A percentile compares a stretch with the other conserved stretches of the same genome.
phyloP scores from a whole-genome alignment of 2,329 filamentous ascomycete genomes.

The Orbilia ellipsospora region DNA sequence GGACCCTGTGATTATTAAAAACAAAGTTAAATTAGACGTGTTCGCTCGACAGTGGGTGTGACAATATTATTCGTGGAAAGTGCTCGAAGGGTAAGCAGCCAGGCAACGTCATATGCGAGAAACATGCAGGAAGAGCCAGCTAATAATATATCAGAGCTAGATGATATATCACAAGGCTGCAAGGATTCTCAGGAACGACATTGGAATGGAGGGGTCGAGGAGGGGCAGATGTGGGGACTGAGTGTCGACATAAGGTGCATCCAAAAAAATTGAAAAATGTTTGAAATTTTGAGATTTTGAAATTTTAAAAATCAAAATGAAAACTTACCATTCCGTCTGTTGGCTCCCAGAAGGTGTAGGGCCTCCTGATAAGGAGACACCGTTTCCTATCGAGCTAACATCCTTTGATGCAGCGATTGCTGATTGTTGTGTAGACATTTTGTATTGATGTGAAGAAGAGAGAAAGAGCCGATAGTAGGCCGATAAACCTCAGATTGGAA shows the following conservation, averaged over 20 bases:
- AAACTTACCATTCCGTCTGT: conserved; percentile 48
- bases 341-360: conserved; percentile 36
- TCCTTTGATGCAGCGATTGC: conserved; percentile 47
- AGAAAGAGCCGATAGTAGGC: conserved; percentile 24
- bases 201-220: conserved; percentile 49
- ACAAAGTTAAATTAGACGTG: conserved; percentile 29
- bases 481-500: conserved; percentile 7
- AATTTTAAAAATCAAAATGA: neutral
- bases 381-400: conserved; percentile 46
- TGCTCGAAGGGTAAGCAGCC: neutral
- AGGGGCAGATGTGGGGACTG: conserved; percentile 25
- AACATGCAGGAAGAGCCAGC: conserved; percentile 2
- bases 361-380: conserved; percentile 37
- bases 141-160: too few relatives aligned
- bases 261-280: too few relatives aligned
- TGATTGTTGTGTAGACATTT: conserved; percentile 49
- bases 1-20: conserved; percentile 30
- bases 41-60: neutral
- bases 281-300: too few relatives aligned
- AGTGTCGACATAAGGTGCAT: too few relatives aligned
- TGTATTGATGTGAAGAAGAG: conserved; percentile 12
- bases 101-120: conserved; percentile 16
- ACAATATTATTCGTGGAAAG: conserved; percentile 13
- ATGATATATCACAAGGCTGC: conserved; percentile 3
- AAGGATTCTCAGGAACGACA: neutral